A percentile compares a stretch with the other conserved stretches of the same genome.
Conservation (phyloP, 2,329 filamentous ascomycete genomes). For the Stagonosporopsis tanaceti region DNA sequence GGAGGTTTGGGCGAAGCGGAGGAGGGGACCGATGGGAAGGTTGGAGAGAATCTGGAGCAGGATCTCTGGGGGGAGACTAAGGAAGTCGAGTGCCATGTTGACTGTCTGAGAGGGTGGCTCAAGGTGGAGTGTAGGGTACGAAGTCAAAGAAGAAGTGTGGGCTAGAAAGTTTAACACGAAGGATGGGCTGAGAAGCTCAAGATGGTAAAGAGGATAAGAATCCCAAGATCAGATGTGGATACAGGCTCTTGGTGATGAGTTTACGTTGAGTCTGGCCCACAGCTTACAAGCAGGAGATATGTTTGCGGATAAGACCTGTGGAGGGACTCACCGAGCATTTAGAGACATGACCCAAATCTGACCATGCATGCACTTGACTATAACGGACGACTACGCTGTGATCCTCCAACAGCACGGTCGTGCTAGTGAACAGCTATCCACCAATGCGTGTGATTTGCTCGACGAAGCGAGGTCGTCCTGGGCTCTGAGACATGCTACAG, state of each 20-base stretch:
- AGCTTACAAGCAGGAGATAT: neutral
- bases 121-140: neutral
- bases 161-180: too few species aligned
- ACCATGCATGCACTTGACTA: constrained; percentile 2
- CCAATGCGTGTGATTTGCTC: constrained; percentile 10
- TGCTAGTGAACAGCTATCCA: constrained; percentile 1
- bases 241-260: neutral
- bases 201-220: too few species aligned
- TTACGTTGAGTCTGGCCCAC: neutral
- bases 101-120: neutral
- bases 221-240: neutral
- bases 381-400: neutral
- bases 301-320: neutral
- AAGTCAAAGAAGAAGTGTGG: too few species aligned
- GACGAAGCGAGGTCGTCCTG: neutral
- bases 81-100: constrained; percentile 30
- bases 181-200: too few species aligned
- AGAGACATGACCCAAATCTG: neutral
- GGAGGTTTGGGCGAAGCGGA: constrained; percentile 47
- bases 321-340: constrained; percentile 7
- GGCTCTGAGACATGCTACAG: constrained; percentile 10
- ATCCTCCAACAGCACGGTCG: constrained; percentile 11
- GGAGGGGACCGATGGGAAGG: constrained; percentile 42
- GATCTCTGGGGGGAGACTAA: constrained; percentile 46
- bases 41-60: constrained; percentile 42